Evolutionary conservation across 352 stramenopile species (phyloP).

Genomic region (Phytophthora constricta): DNA sequence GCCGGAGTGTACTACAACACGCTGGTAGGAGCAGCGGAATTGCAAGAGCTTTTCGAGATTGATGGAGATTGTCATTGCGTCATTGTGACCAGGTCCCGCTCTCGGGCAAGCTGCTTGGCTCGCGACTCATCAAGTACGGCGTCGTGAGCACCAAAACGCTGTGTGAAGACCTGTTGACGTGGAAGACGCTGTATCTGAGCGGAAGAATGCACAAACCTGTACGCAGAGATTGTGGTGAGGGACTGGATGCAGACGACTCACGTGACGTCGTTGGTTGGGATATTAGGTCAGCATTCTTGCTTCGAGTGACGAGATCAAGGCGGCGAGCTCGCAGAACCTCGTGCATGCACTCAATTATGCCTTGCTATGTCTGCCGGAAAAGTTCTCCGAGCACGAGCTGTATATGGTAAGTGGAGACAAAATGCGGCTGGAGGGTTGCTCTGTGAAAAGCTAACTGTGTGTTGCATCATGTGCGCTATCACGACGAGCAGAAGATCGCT

Average conservation of each 20-base stretch:
- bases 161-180: conserved; percentile 76
- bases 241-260: too few species aligned
- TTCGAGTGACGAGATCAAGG: conserved; percentile 53
- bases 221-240: conserved; percentile 21
- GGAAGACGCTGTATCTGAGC: conserved; percentile 89
- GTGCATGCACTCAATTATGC: conserved; percentile 80
- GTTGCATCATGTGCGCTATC: neutral
- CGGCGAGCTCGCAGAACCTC: conserved; percentile 66
- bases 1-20: conserved; percentile 90
- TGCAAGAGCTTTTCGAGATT: neutral
- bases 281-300: conserved; percentile 67
- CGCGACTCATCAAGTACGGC: conserved; percentile 89
- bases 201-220: conserved; percentile 89
- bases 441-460: conserved; percentile 10
- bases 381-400: conserved; percentile 83
- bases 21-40: conserved; percentile 41
- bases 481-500: conserved; percentile 74
- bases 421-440: neutral
- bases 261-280: neutral
- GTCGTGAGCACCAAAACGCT: conserved; percentile 85
- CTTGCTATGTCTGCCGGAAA: conserved; percentile 75
- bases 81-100: conserved; percentile 75
- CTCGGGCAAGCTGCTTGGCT: conserved; percentile 57
- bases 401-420: conserved; percentile 67
- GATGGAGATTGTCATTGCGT: too few species aligned